Conservation (phyloP, 495 filamentous ascomycete species). For the Tetracladium marchalianum region DNA sequence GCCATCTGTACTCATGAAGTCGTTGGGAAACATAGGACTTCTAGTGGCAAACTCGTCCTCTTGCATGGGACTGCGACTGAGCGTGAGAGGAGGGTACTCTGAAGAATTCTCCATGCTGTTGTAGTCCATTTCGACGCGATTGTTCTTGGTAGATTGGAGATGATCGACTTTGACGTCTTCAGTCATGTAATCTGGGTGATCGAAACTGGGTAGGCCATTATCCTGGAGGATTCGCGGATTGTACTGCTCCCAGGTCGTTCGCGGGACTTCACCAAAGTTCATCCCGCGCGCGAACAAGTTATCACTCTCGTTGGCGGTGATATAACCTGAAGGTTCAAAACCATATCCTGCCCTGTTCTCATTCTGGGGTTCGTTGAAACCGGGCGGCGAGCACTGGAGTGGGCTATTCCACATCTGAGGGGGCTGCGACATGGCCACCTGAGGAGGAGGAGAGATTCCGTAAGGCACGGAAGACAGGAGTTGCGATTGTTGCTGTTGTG, state of each 20-base stretch:
- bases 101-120: conserved; percentile 3
- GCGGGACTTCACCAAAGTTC: conserved; percentile 6
- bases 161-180: conserved; percentile 1
- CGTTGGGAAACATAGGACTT: neutral
- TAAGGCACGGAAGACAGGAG: neutral
- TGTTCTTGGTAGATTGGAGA: neutral
- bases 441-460: conserved; percentile 3
- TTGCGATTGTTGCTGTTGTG: neutral
- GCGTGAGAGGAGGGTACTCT: conserved; percentile 7
- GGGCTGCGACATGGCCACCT: conserved; percentile 12
- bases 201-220: neutral
- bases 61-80: conserved; percentile 13
- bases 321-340: conserved; percentile 7
- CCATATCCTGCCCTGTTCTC: neutral
- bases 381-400: neutral
- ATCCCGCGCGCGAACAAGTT: neutral
- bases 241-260: conserved; percentile 4
- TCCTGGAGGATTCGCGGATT: conserved; percentile 3
- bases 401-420: conserved; percentile 8
- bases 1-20: neutral
- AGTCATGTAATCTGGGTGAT: conserved; percentile 7
- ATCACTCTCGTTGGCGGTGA: conserved; percentile 2
- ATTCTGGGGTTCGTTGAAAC: conserved; percentile 10
- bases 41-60: neutral
- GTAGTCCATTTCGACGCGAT: neutral